Base-by-base conservation (phyloP, 495 filamentous ascomycete genomes). In the Neohortaea acidophila region DNA sequence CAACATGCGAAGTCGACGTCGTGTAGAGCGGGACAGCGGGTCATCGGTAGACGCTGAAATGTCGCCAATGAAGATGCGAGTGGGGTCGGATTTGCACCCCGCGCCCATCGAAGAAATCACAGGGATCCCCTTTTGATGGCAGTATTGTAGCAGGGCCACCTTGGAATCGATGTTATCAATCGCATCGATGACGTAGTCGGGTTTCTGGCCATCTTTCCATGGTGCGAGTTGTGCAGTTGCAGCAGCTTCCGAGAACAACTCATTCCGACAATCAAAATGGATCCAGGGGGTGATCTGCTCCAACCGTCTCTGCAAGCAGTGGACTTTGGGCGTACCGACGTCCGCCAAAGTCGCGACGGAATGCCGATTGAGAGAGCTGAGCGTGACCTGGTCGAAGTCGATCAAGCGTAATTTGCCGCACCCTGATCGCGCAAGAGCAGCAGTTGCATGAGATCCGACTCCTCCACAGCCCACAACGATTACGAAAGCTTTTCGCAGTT, bases 151-250 rank as follows among this genome's bases (percentile, higher is more conserved):
- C 38, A 99, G 56, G 37, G 81, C 79, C 12, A 96, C 89, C 61
- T 99, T 99, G 36, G 84, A 92, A 17, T 87, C 78, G 43, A 96
- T 94, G 56, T 99, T 96, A 52, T 99, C 89, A 45, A 99, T 99
- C 11, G 89, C 92, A 60, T 99, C 89, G 18, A 99, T 72, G 4
- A 99, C 76, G 44, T 77, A 99, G 50, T 85, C 79, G 1, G 84
- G 84, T 49, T 64, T 67, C 39, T 70, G 72, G 6, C 64, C 67
- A n/a, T 68, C 67, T 1, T 56, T 54, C 75, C 77, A 80, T 0
- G 67, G 59, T 1, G 53, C 71, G 33, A 97, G 61, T 37, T 92
- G 60, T 8, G 49, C 51, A 4, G 73, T 70, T 3, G 83, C 83
- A 2, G 61, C 70, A 8, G 63, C 55, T 21, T 71, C 72, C 45